Conservation (phyloP, 805 yeast species). For the Kuraishia ogatae region DNA sequence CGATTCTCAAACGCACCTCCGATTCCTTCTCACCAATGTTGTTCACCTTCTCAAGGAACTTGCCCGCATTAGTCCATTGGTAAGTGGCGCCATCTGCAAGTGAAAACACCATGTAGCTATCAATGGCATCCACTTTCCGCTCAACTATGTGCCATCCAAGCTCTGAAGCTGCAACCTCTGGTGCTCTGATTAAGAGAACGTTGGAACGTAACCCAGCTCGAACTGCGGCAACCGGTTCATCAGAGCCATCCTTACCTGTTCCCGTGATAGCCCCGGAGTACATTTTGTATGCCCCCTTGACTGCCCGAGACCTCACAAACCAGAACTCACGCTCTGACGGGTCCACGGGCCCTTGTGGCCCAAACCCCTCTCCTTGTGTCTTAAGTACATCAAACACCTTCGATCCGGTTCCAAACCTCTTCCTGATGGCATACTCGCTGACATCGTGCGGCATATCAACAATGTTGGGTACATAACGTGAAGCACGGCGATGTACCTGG, state of each 20-base stretch:
- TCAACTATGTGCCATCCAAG: slow-evolving; percentile 57
- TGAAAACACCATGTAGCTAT: slow-evolving; percentile 50
- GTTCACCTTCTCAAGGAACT: slow-evolving; percentile 45
- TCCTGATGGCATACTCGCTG: slow-evolving; percentile 38
- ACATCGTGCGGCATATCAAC: slow-evolving; percentile 30
- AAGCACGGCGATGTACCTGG: slow-evolving; percentile 47
- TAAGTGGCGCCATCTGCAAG: slow-evolving; percentile 51
- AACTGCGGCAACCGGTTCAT: slow-evolving; percentile 48
- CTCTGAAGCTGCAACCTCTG: slow-evolving; percentile 40
- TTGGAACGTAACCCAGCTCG: slow-evolving; percentile 57
- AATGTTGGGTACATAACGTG: slow-evolving; percentile 47
- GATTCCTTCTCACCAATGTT: slow-evolving; percentile 57
- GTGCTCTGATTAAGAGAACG: slow-evolving; percentile 44
- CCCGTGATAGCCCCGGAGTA: slow-evolving; percentile 30
- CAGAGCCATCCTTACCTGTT: slow-evolving; percentile 39
- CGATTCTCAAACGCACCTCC: slow-evolving; percentile 59
- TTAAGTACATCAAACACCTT: slow-evolving; percentile 47
- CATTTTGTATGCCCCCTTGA: slow-evolving; percentile 58
- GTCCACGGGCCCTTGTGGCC: slow-evolving; percentile 31
- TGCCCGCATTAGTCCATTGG: slow-evolving; percentile 59
- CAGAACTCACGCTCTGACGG: slow-evolving; percentile 38
- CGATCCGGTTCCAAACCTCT: slow-evolving; percentile 54
- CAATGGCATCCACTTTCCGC: slow-evolving; percentile 54
- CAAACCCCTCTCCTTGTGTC: slow-evolving; percentile 26
- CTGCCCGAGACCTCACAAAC: slow-evolving; percentile 56